Evolutionary conservation across 495 filamentous ascomycete species (phyloP), one percentile per base, ranked within the genome.

Genomic region (Penicillium alfredii): DNA sequence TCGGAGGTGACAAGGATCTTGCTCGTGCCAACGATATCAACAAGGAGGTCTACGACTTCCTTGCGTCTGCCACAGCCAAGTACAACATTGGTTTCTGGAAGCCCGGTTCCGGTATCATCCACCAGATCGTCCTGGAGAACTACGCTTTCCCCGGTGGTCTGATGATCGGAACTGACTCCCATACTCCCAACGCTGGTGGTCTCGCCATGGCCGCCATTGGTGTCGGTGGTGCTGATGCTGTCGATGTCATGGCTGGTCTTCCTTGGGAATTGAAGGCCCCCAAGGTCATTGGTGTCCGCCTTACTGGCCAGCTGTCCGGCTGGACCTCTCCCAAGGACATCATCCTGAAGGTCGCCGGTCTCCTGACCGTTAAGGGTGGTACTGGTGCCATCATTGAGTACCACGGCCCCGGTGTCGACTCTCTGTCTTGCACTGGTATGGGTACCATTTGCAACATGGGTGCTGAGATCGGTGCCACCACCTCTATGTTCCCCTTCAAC

Each of bases 51-150:
- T 98, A 97, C 69, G 86, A 98, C 66, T 98, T 98, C 78, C 73
- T 98, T 60, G 80, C 89, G 36, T 81, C 81, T 33, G 81, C 93
- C 40, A 97, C 92, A 55, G 92, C 88, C 47, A 98, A 96, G 76
- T 98, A 97, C 77, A 89, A 95, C 73, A 97, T 98, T 60, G 93
- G 93, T 72, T 98, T 98, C 82, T 98, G 92, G 92, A 84, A 76
- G 62, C 93, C 92, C 44, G 92, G 92, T 42, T 97, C 92, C 55
- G 92, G 92, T 77, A 98, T 98, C 71, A 98, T 98, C 58, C 92
- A 98, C 69, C 92, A 98, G 74, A 97, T 97, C 56, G 66, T 98
- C 47, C 76, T 98, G 25, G 92, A 98, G 76, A 97, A 97, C 77
- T 97, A 97, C 62, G 89, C 87, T 63, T 92, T 97, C 81, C 92